Base-by-base conservation (phyloP, 176 grass and related monocot genomes). In the Oryza punctata region DNA sequence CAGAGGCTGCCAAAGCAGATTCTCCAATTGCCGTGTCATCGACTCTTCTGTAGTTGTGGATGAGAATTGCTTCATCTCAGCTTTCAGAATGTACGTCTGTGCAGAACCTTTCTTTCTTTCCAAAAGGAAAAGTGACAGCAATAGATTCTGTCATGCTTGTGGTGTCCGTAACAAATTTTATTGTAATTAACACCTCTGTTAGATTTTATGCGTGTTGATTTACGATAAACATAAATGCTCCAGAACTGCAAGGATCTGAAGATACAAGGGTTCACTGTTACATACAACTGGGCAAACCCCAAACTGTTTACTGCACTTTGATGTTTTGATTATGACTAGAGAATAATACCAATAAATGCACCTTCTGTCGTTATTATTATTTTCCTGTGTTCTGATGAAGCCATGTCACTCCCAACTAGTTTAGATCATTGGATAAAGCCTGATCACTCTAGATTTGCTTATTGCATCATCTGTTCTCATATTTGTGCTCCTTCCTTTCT, bases 1-100 rank as follows among this genome's bases (percentile, higher is more conserved):
- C 69, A 24, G 69, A 82, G 69, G 16, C 69, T 33, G 69, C 10
- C 37, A 82, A 70, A 82, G 37, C 38, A 47, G 69, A 73, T 73
- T 73, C 69, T 47, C 2, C 54, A 10, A 61, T 52, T 40, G 49
- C 67, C 2, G 2, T 40, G 19, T 65, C 12, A 30, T 70, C 65
- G 24, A 59, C 46, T 70, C 38, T 61, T 73, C 12, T 47, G 57
- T 73, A 33, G 69, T 21, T 7, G 26, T 65, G 69, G 38, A 73
- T 64, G 57, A 82, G 18, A 73, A 46, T 73, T 65, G 18, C 4
- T 24, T 73, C 26, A 64, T 32, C 25, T 64, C 37, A 73, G 12
- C 80, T 82, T 82, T 46, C 54, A 14, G 54, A 82, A 73, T 38
- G 7, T 8, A 38, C 37, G 37, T 38, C 57, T 11, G 11, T 64